Evolutionary conservation across 345 rosid genomes (phyloP), one percentile per base, ranked within the genome.

Genomic region (Isatis tinctoria): DNA sequence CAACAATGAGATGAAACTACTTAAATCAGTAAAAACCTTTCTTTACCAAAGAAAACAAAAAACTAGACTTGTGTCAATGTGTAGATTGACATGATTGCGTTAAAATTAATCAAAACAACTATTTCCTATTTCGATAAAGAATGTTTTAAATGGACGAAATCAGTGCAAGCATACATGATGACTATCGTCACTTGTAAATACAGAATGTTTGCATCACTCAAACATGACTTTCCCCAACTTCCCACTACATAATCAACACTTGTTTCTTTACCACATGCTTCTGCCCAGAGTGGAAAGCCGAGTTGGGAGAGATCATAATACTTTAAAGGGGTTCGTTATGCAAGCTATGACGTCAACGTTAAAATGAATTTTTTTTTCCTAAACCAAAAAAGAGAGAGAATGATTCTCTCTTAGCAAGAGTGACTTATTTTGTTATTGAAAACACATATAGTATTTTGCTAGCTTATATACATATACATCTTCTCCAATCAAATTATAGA

Each of bases 251-350:
- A 26, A 67, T 28, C 72, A 37, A 41, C 78, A 67, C 68, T 49
- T 74, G 64, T 49, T 27, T 60, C 36, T 39, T 67, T 10, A 17
- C 4, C 54, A 60, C 57, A 60, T 44, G 65, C 36, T 51, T 60
- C 45, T 49, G 5, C 68, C 20, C 69, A 9, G 47, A 66, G 78
- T 74, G 51, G 78, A 52, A 72, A 40, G 17, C 17, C 48, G 5
- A 44, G 66, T 35, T 36, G 49, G 47, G 56, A 48, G 22, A 60
- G 8, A 72, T 65, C 60, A 37, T 67, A 30, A 74, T n/a, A n/a
- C n/a, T n/a, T 20, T 52, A 45, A 5, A 39, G 12, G 39, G 53
- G 56, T 67, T 67, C 37, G 63, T 74, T 74, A 67, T 32, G 64
- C 63, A 60, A 43, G 13, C 16, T 70, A 60, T 60, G 39, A 60